These are phyloP conservation scores for Coccomyxa sp. DNA, from an alignment of 139 green algal species.

Conservation along the genomic window DNA sequence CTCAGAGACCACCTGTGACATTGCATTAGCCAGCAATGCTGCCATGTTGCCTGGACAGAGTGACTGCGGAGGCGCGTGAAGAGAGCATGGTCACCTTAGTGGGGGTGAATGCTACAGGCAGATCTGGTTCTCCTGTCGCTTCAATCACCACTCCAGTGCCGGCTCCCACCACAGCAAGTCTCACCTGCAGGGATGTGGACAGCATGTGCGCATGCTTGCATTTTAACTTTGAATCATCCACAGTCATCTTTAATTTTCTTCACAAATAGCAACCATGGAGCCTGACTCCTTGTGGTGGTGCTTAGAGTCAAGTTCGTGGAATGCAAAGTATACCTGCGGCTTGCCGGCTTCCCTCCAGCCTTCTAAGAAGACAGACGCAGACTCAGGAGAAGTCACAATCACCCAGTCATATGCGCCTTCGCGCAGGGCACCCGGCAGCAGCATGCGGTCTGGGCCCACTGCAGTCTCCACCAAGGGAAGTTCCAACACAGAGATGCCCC, in stretches of 20 bases:
- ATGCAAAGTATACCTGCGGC: constrained; percentile 27
- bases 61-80: neutral
- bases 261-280: neutral
- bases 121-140: constrained; percentile 12
- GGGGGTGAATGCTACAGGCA: constrained; percentile 12
- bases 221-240: neutral
- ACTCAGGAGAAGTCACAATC: constrained; percentile 79
- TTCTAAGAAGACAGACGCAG: constrained; percentile 75
- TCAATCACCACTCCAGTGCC: constrained; percentile 64
- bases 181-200: constrained; percentile 27
- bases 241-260: neutral
- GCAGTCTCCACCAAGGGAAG: constrained; percentile 78
- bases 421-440: constrained; percentile 6
- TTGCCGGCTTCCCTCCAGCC: constrained; percentile 68
- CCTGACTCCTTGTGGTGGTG: neutral
- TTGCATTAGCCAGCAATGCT: neutral
- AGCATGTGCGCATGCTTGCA: neutral
- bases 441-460: constrained; percentile 55
- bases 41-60: neutral
- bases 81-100: constrained; percentile 5
- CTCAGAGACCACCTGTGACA: neutral
- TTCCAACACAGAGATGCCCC: constrained; percentile 58
- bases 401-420: constrained; percentile 66
- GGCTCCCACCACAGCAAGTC: constrained; percentile 70
- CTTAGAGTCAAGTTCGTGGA: neutral